Percentiles rank a stretch among this genome's conserved stretches.
Evolutionary conservation across 108 stramenopile species (phyloP).

Genomic region (Mediolabrus comicus): DNA sequence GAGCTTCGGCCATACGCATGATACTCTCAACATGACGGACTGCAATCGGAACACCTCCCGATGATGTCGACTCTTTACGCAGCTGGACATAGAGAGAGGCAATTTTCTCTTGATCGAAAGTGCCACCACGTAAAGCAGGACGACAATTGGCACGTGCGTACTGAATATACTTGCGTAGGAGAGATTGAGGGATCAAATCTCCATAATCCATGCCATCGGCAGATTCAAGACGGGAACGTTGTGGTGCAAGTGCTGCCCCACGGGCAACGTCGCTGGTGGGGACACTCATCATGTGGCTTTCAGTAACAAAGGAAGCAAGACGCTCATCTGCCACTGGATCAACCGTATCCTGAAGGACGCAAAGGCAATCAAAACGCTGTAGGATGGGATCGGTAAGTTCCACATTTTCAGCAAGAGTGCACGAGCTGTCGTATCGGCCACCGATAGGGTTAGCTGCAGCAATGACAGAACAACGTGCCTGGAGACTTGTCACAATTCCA

Average conservation of each 20-base stretch:
- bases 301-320: slow-evolving; percentile 93
- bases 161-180: slow-evolving; percentile 98
- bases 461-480: slow-evolving; percentile 96
- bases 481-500: slow-evolving; percentile 98
- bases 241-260: slow-evolving; percentile 49
- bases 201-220: slow-evolving; percentile 50
- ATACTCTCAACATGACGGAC: slow-evolving; percentile 98
- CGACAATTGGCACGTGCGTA: slow-evolving; percentile 90
- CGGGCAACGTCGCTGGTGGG: slow-evolving; percentile 67
- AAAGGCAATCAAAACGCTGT: slow-evolving; percentile 98
- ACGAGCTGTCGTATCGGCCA: slow-evolving; percentile 92
- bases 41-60: slow-evolving; percentile 97
- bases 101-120: slow-evolving; percentile 98
- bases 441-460: slow-evolving; percentile 97
- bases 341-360: slow-evolving; percentile 97
- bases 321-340: slow-evolving; percentile 97
- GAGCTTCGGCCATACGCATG: slow-evolving; percentile 97
- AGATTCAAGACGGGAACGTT: slow-evolving; percentile 33
- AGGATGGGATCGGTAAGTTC: slow-evolving; percentile 98
- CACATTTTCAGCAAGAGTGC: slow-evolving; percentile 91
- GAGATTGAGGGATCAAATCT: slow-evolving; percentile 83
- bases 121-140: slow-evolving; percentile 87
- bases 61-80: slow-evolving; percentile 86
- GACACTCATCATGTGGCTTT: slow-evolving; percentile 86
- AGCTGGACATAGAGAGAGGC: slow-evolving; percentile 96